These are phyloP conservation scores for Capniomyces stellatus DNA, from an alignment of 371 early-diverging fungal genomes.

Conservation along the genomic window DNA sequence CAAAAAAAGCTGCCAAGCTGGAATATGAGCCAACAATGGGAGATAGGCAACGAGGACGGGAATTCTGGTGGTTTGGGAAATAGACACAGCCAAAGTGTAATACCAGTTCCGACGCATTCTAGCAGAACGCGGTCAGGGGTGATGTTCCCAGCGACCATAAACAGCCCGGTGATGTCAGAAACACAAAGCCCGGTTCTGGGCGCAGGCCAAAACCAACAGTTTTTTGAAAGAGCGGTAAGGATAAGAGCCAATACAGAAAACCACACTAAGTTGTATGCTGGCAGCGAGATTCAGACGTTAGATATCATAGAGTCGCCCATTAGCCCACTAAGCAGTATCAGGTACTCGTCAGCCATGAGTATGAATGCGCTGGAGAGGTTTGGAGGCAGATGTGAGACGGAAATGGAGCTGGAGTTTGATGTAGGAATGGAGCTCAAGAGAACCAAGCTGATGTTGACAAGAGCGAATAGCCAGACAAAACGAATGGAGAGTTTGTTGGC, in stretches of 20 bases:
- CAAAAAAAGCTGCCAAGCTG: conserved; percentile 5
- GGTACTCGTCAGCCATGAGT: neutral
- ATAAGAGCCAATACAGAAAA: neutral
- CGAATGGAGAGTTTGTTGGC: neutral
- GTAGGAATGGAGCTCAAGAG: neutral
- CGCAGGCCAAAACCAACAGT: too few relatives aligned
- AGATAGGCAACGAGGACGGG: neutral
- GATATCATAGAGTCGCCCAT: too few relatives aligned
- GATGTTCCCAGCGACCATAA: neutral
- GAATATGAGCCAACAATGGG: neutral
- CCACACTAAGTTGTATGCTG: neutral
- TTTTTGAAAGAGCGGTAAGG: neutral
- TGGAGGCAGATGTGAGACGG: neutral
- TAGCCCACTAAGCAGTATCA: too few relatives aligned
- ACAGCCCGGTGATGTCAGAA: too few relatives aligned
- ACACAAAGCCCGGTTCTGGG: too few relatives aligned
- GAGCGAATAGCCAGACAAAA: neutral
- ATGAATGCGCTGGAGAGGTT: neutral
- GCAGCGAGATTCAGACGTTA: neutral
- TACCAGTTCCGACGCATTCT: neutral
- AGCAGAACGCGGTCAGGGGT: neutral
- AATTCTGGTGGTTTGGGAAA: neutral
- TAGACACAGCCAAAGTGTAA: neutral
- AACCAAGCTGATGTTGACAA: neutral
- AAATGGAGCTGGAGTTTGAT: neutral